Evolutionary conservation across 768 basidiomycete genomes (phyloP), one percentile per base, ranked within the genome.

Genomic region (Pleurotus djamor): DNA sequence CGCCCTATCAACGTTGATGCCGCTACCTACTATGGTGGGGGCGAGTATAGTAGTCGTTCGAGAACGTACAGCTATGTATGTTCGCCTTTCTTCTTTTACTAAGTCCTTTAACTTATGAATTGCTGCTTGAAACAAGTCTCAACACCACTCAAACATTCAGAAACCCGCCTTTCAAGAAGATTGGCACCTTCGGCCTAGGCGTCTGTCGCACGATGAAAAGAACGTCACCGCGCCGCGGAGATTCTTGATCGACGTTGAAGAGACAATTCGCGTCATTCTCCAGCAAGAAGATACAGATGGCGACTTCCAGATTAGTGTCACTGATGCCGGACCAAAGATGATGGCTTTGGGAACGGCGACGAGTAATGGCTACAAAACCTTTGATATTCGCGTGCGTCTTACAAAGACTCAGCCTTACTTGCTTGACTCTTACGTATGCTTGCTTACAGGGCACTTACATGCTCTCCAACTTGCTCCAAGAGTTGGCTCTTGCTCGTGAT

Each of bases 261-360:
- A 98, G 74, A 99, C 96, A 35, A 94, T 99, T 67, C 88, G 96
- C 37, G 86, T 97, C 59, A 88, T 98, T 8, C 86, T 99, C 33
- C 94, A 97, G 73, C 96, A 98, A 71, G 96, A 99, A 71, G 96
- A 99, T 70, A 98, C 96, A 12, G 94, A 98, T 63, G 91, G 91
- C 35, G 94, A 98, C 72, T 94, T 96, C 70, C 94, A 96, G 73
- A 98, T 98, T 69, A 94, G 91, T 64, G 84, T 98, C 69, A 95
- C 91, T 17, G 96, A 99, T 70, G 93, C 94, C 60, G 96, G 97
- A 2, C 96, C 96, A 10, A 99, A 98, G 78, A 83, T 96, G 71
- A 89, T 98, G 82, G 87, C 96, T 0, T 82, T 99, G 57, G 96
- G 96, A 14, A 99, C 96, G 0, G 96, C 94, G 7, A 94, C 94